Evolutionary conservation across 2,329 filamentous ascomycete species (phyloP).

Genomic region (Botrytis tulipae): DNA sequence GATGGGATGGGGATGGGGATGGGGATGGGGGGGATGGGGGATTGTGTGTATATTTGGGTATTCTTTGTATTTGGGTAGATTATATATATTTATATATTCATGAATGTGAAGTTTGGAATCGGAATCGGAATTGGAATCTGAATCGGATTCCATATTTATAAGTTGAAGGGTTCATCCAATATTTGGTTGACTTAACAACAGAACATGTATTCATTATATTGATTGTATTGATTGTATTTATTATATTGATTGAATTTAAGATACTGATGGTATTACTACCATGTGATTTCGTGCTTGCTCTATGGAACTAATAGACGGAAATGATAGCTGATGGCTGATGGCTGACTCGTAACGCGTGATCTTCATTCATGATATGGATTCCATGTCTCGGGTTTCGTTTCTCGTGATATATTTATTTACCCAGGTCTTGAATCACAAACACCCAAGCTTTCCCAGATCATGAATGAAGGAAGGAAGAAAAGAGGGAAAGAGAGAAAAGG

Average conservation of each 20-base stretch:
- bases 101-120: background rate
- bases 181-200: background rate
- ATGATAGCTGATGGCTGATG: background rate
- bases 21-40: too few relatives aligned
- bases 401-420: background rate
- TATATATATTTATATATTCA: background rate
- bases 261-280: background rate
- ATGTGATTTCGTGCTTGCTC: background rate
- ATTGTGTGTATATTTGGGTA: too few relatives aligned
- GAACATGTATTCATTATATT: background rate
- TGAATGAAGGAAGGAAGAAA: background rate
- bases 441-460: background rate
- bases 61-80: background rate
- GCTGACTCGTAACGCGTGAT: background rate
- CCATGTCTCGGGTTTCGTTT: background rate
- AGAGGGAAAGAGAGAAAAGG: too few relatives aligned
- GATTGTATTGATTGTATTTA: too few relatives aligned
- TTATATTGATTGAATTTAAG: background rate
- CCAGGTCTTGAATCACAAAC: background rate
- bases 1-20: too few relatives aligned
- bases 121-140: background rate
- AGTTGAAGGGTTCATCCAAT: background rate
- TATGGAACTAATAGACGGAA: background rate
- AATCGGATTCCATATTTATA: background rate
- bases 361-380: background rate